phyloP scores from a whole-genome alignment of 2,329 filamentous ascomycete species.

The Dactylonectria macrodidyma region DNA sequence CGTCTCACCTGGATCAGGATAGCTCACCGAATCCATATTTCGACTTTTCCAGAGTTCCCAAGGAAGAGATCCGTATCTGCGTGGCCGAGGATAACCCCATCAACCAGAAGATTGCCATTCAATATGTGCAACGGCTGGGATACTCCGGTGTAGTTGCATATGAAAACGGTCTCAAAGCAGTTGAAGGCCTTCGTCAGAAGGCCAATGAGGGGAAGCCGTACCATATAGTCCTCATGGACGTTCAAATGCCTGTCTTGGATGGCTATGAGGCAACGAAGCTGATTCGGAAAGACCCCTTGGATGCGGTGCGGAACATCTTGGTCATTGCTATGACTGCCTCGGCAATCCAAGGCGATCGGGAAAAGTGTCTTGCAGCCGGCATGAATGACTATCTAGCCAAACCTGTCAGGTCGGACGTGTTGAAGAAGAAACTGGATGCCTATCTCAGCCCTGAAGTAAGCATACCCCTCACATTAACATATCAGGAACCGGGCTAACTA shows the following conservation, averaged over 20 bases:
- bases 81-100: slow-evolving; percentile 97
- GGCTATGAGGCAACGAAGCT: slow-evolving; percentile 92
- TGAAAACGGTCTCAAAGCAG: slow-evolving; percentile 89
- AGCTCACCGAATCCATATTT: slow-evolving; percentile 64
- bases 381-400: slow-evolving; percentile 99
- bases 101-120: slow-evolving; percentile 94
- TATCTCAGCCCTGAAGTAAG: slow-evolving; percentile 62
- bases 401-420: slow-evolving; percentile 88
- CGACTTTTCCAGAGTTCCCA: slow-evolving; percentile 81
- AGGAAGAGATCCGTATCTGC: slow-evolving; percentile 86
- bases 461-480: background rate
- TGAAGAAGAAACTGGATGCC: slow-evolving; percentile 84
- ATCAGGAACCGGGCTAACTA: slow-evolving; percentile 25
- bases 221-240: slow-evolving; percentile 94
- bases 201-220: slow-evolving; percentile 82
- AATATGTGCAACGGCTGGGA: slow-evolving; percentile 88
- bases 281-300: slow-evolving; percentile 82
- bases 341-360: slow-evolving; percentile 93
- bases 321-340: slow-evolving; percentile 98
- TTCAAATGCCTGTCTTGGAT: slow-evolving; percentile 95
- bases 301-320: slow-evolving; percentile 84
- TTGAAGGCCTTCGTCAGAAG: slow-evolving; percentile 85
- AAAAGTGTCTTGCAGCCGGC: slow-evolving; percentile 94
- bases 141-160: slow-evolving; percentile 88
- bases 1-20: slow-evolving; percentile 55